A percentile compares a stretch with the other conserved stretches of the same genome.
Conservation (phyloP, 768 basidiomycete genomes). For the Mycena venus region DNA sequence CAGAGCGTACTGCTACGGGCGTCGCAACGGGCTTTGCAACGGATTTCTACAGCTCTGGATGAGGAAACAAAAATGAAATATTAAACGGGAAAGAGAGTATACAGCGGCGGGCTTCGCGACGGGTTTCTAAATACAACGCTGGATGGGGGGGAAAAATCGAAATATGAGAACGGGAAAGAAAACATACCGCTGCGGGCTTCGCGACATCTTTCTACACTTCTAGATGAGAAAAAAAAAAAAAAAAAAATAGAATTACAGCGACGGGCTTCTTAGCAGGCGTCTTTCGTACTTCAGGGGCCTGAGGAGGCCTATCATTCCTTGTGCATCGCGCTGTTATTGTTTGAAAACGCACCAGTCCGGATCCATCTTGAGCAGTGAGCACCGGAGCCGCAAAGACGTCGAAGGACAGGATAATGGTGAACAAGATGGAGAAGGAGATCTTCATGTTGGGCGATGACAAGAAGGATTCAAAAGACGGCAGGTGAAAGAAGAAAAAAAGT, state of each 20-base stretch:
- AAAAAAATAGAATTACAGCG: neutral
- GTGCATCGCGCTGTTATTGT: neutral
- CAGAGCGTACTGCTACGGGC: too few species aligned
- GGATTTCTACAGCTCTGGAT: too few species aligned
- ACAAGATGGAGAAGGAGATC: neutral
- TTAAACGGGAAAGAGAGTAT: too few species aligned
- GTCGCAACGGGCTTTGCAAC: too few species aligned
- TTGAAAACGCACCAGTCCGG: neutral
- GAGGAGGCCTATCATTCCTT: neutral
- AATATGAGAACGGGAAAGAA: neutral
- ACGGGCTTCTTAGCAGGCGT: neutral
- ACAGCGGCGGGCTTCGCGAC: neutral
- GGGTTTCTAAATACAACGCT: neutral
- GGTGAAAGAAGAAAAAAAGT: neutral
- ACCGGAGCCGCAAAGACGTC: constrained; percentile 1
- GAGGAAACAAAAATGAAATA: too few species aligned
- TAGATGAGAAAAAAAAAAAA: neutral
- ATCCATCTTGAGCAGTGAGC: neutral
- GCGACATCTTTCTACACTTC: neutral
- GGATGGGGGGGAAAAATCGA: neutral
- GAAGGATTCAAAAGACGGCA: neutral
- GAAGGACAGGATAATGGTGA: neutral
- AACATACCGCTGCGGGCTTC: neutral
- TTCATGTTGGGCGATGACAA: neutral
- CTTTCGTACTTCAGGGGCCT: neutral